Conservation (phyloP, 2,329 filamentous ascomycete genomes). For the Rachicladosporium sp. region DNA sequence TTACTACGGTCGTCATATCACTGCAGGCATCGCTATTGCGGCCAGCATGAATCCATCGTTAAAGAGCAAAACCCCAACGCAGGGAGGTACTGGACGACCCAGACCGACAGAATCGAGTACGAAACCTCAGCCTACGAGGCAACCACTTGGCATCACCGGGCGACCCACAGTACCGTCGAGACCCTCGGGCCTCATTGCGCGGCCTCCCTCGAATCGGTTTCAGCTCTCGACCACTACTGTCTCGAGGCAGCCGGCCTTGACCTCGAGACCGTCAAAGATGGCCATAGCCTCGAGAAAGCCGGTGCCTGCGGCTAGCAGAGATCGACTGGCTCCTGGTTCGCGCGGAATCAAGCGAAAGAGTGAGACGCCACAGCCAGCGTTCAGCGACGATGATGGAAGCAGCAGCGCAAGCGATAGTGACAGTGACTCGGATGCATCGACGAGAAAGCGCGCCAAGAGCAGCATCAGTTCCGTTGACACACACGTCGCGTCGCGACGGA, state of each 20-base stretch:
- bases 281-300: too few species aligned
- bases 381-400: conserved; percentile 22
- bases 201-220: conserved; percentile 12
- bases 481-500: too few species aligned
- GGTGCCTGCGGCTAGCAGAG: neutral
- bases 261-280: neutral
- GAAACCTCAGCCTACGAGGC: too few species aligned
- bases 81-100: too few species aligned
- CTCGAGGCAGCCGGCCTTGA: conserved; percentile 3
- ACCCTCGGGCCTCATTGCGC: too few species aligned
- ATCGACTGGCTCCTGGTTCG: conserved; percentile 8
- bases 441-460: conserved; percentile 24
- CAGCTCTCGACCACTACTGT: conserved; percentile 10
- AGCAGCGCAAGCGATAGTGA: conserved; percentile 12
- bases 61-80: too few species aligned
- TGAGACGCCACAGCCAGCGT: conserved; percentile 20
- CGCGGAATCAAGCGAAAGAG: conserved; percentile 24
- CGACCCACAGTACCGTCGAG: too few species aligned
- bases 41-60: too few species aligned
- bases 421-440: conserved; percentile 22
- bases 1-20: too few species aligned
- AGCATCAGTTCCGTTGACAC: conserved; percentile 22
- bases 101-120: too few species aligned
- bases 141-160: too few species aligned
- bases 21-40: too few species aligned